Percentiles rank a stretch among this genome's conserved stretches.
Evolutionary conservation across 495 filamentous ascomycete species (phyloP).

Genomic region (Astrocystis sublimbata): DNA sequence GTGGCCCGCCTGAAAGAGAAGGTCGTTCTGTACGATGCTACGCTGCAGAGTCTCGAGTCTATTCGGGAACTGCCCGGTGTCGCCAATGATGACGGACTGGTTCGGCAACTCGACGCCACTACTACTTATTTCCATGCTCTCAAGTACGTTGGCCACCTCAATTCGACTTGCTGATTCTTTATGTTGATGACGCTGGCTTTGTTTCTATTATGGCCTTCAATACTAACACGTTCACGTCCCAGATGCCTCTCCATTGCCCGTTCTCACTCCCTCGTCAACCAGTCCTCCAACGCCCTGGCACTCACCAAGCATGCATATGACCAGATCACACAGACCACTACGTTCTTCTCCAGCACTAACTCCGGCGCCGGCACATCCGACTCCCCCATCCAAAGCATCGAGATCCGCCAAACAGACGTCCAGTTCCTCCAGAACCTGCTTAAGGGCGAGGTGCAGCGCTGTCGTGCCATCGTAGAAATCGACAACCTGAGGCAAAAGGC

Average conservation of each 20-base stretch:
- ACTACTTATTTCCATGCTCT: constrained; percentile 83
- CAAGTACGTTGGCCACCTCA: constrained; percentile 59
- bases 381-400: constrained; percentile 47
- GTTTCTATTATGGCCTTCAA: too few relatives aligned
- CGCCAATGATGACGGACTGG: constrained; percentile 77
- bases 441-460: constrained; percentile 67
- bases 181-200: too few relatives aligned
- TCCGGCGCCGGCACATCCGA: constrained; percentile 28
- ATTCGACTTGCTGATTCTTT: neutral
- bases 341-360: constrained; percentile 31
- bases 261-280: constrained; percentile 74
- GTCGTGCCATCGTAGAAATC: constrained; percentile 80
- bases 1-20: constrained; percentile 81
- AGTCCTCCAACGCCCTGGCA: constrained; percentile 80
- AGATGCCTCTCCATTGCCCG: constrained; percentile 85
- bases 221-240: neutral
- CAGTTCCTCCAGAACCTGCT: constrained; percentile 61
- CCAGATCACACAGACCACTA: constrained; percentile 47
- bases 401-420: constrained; percentile 60
- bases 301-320: constrained; percentile 70
- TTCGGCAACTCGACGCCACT: constrained; percentile 74
- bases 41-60: constrained; percentile 82
- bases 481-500: constrained; percentile 55
- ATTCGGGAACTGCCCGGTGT: constrained; percentile 88
- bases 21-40: constrained; percentile 90